phyloP scores from a whole-genome alignment of 2,329 filamentous ascomycete species.

The Hypoxylon sp. region DNA sequence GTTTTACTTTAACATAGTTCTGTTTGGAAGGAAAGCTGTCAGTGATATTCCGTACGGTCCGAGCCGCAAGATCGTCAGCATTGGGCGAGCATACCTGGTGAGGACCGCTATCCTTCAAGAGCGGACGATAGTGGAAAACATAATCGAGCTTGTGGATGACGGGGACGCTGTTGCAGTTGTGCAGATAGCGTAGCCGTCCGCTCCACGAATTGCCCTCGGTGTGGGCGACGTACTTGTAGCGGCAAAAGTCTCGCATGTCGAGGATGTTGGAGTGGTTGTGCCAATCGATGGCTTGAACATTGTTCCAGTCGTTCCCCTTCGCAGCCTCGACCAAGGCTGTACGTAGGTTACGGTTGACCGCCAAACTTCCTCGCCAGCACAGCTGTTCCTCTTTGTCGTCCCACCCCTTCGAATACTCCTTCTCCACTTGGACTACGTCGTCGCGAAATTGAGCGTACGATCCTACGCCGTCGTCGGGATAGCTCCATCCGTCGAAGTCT shows the following conservation, averaged over 20 bases:
- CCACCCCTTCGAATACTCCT: constrained; percentile 30
- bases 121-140: constrained; percentile 57
- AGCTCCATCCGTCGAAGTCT: constrained; percentile 39
- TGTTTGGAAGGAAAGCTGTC: not conserved
- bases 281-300: constrained; percentile 43
- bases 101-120: constrained; percentile 53
- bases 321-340: constrained; percentile 37
- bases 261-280: constrained; percentile 35
- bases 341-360: constrained; percentile 40
- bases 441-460: constrained; percentile 38
- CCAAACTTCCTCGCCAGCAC: constrained; percentile 46
- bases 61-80: no score
- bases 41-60: not conserved
- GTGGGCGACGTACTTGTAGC: constrained; percentile 41
- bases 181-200: constrained; percentile 46
- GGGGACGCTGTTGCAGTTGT: constrained; percentile 52
- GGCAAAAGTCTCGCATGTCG: constrained; percentile 41
- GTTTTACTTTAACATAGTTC: constrained; percentile 58
- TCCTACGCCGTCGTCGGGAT: constrained; percentile 36
- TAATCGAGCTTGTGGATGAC: constrained; percentile 58
- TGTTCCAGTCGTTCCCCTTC: constrained; percentile 39
- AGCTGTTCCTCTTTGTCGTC: constrained; percentile 40
- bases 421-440: constrained; percentile 32
- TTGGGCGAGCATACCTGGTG: constrained; percentile 44
- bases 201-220: constrained; percentile 44